Base-by-base conservation (phyloP, 2,329 filamentous ascomycete species). In the Lecanicillium sp. region DNA sequence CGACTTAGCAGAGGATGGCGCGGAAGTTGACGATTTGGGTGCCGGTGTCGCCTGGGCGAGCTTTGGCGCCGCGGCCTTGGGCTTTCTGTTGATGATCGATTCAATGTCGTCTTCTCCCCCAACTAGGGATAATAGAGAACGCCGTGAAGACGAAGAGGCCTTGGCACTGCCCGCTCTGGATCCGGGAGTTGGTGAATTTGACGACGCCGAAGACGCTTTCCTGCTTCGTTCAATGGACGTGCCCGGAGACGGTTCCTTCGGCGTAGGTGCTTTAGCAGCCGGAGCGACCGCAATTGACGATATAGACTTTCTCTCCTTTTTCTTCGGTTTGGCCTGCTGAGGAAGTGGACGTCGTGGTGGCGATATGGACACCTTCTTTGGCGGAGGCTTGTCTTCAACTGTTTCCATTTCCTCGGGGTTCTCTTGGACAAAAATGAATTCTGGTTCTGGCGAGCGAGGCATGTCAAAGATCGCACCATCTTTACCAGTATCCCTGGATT, bases 91-190 rank as follows among this genome's bases (percentile, higher is more conserved):
- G 20, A 27, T 30, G 12, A 42, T 20, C 19, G 39, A 26, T 19
- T 51, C 49, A 30, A 38, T 26, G 12, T 47, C 44, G 4, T 48
- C 49, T 26, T 47, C 43, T 20, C 41, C 48, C 11, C 39, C 49
- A 9, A 47, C 15, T 11, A 51, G 44, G 5, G 49, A 51, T 9
- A 51, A 26, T 5, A 51, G 43, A 12, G 49, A 51, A n/a, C 44
- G 43, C 5, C 49, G 43, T 9, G 36, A 39, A 12, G 48, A 45
- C 10, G 42, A 47, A n/a, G 32, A 32, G 15, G 15, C 21, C 17
- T 39, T 50, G 23, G 20, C 23, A 32, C 17, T 23, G 17, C 30
- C 20, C 19, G 37, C 17, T 37, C 24, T 30, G 3, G 32, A 33
- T 10, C 14, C 47, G 3, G 26, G 33, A 15, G 23, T 37, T 12